phyloP scores from a whole-genome alignment of 768 basidiomycete genomes.

The Panus rudis region DNA sequence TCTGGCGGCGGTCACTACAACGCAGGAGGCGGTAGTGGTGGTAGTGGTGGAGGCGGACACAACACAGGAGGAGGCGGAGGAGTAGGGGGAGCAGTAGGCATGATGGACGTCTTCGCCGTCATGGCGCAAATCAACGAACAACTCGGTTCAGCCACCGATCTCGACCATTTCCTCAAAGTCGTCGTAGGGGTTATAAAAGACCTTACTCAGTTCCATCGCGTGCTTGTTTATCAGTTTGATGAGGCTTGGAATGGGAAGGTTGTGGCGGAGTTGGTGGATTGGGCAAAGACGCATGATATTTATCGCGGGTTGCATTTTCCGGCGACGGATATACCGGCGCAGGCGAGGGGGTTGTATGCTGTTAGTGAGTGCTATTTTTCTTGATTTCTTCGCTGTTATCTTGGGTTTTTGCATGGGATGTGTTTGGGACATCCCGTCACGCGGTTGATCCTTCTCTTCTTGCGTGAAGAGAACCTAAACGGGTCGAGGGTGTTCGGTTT shows the following conservation, averaged over 20 bases:
- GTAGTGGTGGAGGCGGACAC: conserved; percentile 8
- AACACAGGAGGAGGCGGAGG: conserved; percentile 17
- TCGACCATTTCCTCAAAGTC: conserved; percentile 66
- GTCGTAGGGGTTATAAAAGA: conserved; percentile 71
- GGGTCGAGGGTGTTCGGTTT: no score
- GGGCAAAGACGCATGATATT: conserved; percentile 64
- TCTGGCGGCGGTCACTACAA: not conserved
- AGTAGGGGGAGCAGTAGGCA: conserved; percentile 40
- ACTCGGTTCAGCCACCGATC: conserved; percentile 54
- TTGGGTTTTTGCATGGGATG: not conserved
- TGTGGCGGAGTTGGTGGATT: conserved; percentile 75
- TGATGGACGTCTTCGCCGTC: conserved; percentile 77
- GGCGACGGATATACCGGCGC: conserved; percentile 60
- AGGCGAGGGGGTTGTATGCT: conserved; percentile 40
- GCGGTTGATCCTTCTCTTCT: no score
- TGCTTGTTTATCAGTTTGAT: conserved; percentile 79
- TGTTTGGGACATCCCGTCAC: no score
- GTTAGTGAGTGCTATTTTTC: conserved; percentile 40
- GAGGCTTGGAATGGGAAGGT: conserved; percentile 74
- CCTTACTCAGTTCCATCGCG: conserved; percentile 74
- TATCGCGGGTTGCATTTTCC: conserved; percentile 71
- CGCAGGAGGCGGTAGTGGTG: conserved; percentile 1
- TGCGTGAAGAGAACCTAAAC: no score
- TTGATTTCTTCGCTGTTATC: not conserved
- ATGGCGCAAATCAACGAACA: conserved; percentile 80